Evolutionary conservation across 2,329 filamentous ascomycete genomes (phyloP).

Genomic region (Cercospora zeae-maydis): DNA sequence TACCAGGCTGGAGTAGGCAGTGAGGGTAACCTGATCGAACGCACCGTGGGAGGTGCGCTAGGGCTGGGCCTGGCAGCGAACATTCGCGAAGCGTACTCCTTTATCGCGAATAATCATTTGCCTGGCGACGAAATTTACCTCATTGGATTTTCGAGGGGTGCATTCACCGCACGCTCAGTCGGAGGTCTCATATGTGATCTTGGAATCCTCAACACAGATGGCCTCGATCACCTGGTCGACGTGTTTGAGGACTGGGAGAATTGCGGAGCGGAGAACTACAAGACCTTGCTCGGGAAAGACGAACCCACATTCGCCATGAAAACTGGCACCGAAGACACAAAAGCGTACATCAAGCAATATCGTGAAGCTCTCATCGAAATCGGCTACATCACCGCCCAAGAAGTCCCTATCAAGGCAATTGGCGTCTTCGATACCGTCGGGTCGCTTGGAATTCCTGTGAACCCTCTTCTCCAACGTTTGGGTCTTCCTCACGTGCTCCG

Average conservation of each 20-base stretch:
- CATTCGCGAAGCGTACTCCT: conserved; percentile 60
- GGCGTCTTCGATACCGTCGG: conserved; percentile 52
- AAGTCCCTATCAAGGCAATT: conserved; percentile 33
- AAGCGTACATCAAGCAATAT: conserved; percentile 30
- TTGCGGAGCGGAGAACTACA: conserved; percentile 29
- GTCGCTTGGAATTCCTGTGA: conserved; percentile 36
- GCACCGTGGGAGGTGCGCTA: conserved; percentile 33
- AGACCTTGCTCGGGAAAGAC: conserved; percentile 19
- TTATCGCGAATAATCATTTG: conserved; percentile 58
- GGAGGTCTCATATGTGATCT: conserved; percentile 45
- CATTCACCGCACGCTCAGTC: conserved; percentile 43
- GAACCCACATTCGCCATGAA: conserved; percentile 19
- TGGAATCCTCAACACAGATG: conserved; percentile 39
- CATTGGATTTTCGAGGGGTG: conserved; percentile 46
- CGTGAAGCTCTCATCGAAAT: conserved; percentile 21
- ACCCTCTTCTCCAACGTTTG: conserved; percentile 32
- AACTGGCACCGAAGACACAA: conserved; percentile 11
- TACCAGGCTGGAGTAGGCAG: conserved; percentile 39
- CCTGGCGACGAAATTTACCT: conserved; percentile 39
- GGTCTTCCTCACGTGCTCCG: conserved; percentile 30
- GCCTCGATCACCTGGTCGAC: conserved; percentile 32
- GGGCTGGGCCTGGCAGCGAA: conserved; percentile 41
- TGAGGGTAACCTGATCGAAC: conserved; percentile 32
- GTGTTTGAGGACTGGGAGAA: conserved; percentile 35
- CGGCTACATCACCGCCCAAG: conserved; percentile 7